A percentile compares a stretch with the other conserved stretches of the same genome.
Evolutionary conservation across 2,329 filamentous ascomycete genomes (phyloP).

Genomic region (Clonostachys sp.): DNA sequence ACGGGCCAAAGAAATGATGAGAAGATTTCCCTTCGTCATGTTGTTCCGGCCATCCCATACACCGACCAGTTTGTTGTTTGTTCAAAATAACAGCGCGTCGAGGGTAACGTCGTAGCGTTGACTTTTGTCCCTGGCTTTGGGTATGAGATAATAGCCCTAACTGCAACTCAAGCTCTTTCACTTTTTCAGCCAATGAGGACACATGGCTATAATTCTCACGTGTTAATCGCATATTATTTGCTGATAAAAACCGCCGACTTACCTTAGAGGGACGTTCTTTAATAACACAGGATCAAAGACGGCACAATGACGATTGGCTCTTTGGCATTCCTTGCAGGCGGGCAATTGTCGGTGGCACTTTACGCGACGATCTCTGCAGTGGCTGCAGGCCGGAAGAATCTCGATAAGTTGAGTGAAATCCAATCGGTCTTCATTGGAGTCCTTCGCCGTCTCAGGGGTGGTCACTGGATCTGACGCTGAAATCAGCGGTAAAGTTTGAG

Average conservation of each 20-base stretch:
- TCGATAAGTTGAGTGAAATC: conserved; percentile 1
- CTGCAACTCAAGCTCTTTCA: neutral
- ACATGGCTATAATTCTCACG: neutral
- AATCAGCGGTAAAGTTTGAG: neutral
- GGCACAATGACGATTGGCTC: neutral
- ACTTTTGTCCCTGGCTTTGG: too few relatives aligned
- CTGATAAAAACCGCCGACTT: neutral
- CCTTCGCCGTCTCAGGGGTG: too few relatives aligned
- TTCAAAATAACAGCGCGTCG: neutral
- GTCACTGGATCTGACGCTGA: neutral
- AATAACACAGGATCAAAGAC: neutral
- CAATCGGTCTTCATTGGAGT: neutral
- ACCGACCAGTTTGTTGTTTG: neutral
- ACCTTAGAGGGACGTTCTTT: neutral
- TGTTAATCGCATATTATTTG: neutral
- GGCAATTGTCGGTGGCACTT: conserved; percentile 7
- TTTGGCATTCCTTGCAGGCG: conserved; percentile 1
- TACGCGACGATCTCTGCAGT: conserved; percentile 6
- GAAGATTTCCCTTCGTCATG: neutral
- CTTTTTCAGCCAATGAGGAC: neutral
- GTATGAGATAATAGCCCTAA: too few relatives aligned
- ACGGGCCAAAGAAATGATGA: neutral
- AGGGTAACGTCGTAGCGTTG: too few relatives aligned
- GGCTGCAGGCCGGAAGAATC: conserved; percentile 6
- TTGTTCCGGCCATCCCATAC: too few relatives aligned